Evolutionary conservation across 176 grass and related monocot genomes (phyloP), one percentile per base, ranked within the genome.

Genomic region (Avena atlantica): DNA sequence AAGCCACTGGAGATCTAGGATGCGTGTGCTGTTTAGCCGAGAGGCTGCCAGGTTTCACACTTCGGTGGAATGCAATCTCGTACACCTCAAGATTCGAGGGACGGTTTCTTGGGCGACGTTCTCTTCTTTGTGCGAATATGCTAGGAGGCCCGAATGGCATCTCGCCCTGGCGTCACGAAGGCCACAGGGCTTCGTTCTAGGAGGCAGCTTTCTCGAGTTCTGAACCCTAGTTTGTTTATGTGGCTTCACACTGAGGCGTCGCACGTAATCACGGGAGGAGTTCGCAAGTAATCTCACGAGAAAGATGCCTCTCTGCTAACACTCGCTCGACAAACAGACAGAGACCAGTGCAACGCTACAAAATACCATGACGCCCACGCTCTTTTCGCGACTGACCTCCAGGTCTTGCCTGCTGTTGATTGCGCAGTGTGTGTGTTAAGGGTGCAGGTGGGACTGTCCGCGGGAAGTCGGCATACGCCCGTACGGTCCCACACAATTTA

Each of bases 191-290:
- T 89, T 71, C 74, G 74, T 53, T n/a, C 20, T n/a, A 55, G 87
- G 87, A 21, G 34, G 53, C 87, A 84, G 74, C 53, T 72, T 61
- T 62, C 65, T 84, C 7, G 81, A 89, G 74, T 78, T 20, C 72
- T 19, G 48, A 16, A 5, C 6, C 55, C 37, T 0, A 57, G 0
- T 57, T 57, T 57, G 16, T 56, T 57, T 20, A 1, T 6, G 55
- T 57, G 27, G 27, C 27, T 29, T 29, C 27, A 29, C 27, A 29
- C 1, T 7, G 16, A 57, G 20, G 55, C 55, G 8, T 57, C 19
- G 4, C 52, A 55, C 15, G 52, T 17, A 55, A 55, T 16, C 52
- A 15, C 15, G 51, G 51, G 51, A 53, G 51, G 14, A 31, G 31
- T 31, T 3, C 6, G 57, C 57, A 59, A n/a, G 8, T n/a, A 59